phyloP scores from a whole-genome alignment of 2,329 filamentous ascomycete species.

The Harringtonia aguacate region DNA sequence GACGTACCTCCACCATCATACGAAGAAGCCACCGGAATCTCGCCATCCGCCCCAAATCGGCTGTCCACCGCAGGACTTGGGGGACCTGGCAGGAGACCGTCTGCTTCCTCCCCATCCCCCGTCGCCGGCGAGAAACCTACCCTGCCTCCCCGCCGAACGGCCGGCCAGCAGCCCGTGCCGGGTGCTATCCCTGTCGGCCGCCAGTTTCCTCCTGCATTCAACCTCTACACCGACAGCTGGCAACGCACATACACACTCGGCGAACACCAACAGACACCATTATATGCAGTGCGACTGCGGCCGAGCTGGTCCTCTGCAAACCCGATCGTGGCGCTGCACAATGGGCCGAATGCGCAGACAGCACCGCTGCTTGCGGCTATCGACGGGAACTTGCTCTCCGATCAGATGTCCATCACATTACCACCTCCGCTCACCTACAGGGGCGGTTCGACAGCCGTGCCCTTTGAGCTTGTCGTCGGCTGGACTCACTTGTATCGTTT shows the following conservation, averaged over 20 bases:
- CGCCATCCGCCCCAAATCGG: not conserved
- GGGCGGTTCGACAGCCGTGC: slow-evolving; percentile 10
- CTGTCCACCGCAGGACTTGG: not conserved
- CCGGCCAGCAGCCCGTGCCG: slow-evolving; percentile 2
- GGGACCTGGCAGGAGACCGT: no score
- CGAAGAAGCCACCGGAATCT: not conserved
- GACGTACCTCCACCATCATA: not conserved
- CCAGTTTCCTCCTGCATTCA: slow-evolving; percentile 22
- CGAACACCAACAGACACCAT: slow-evolving; percentile 18
- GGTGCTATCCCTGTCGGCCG: slow-evolving; percentile 11
- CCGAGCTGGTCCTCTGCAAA: slow-evolving; percentile 13
- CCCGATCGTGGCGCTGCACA: slow-evolving; percentile 23
- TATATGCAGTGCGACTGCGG: slow-evolving; percentile 21
- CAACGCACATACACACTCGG: slow-evolving; percentile 17
- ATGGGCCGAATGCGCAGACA: slow-evolving; percentile 17
- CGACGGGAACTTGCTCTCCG: slow-evolving; percentile 9
- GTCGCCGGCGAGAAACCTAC: no score
- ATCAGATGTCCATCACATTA: slow-evolving; percentile 17
- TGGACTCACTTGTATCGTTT: slow-evolving; percentile 20
- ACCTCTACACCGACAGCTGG: slow-evolving; percentile 18
- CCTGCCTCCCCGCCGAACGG: not conserved
- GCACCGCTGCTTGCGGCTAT: slow-evolving; percentile 19
- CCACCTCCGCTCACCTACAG: slow-evolving; percentile 15
- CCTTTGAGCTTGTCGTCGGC: slow-evolving; percentile 4
- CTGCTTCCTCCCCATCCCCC: no score